phyloP scores from a whole-genome alignment of 495 filamentous ascomycete species.

The Penicillium atrosanguineum region DNA sequence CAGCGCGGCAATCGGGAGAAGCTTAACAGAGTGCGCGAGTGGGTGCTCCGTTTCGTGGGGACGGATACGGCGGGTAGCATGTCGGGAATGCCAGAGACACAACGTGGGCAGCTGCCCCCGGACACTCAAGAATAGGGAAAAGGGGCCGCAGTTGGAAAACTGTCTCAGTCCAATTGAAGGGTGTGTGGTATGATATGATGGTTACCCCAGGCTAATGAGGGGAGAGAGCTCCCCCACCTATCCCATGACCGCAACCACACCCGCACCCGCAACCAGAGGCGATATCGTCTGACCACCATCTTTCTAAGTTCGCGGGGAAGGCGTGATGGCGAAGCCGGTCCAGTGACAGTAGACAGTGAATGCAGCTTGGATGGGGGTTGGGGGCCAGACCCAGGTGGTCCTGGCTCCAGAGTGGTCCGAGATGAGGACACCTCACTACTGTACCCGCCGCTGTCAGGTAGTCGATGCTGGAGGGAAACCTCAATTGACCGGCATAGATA shows the following conservation, averaged over 20 bases:
- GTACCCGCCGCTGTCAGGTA: no score
- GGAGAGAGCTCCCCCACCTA: constrained; percentile 1
- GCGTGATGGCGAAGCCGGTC: constrained; percentile 13
- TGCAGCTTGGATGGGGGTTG: constrained; percentile 10
- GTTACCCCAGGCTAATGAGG: constrained; percentile 3
- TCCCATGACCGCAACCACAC: not conserved
- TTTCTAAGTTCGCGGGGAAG: constrained; percentile 18
- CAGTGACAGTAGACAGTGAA: constrained; percentile 9
- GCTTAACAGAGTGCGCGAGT: constrained; percentile 65
- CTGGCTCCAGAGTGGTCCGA: not conserved
- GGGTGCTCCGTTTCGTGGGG: constrained; percentile 72
- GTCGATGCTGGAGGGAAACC: no score
- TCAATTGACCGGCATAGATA: not conserved
- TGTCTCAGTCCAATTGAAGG: constrained; percentile 10
- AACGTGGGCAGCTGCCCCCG: constrained; percentile 44
- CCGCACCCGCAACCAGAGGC: constrained; percentile 8
- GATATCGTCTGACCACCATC: constrained; percentile 21
- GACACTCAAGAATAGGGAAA: constrained; percentile 43
- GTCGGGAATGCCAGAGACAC: constrained; percentile 24
- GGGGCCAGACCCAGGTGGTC: constrained; percentile 9
- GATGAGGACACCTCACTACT: not conserved
- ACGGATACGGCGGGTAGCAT: constrained; percentile 38
- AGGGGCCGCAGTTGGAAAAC: constrained; percentile 8
- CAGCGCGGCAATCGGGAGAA: constrained; percentile 54
- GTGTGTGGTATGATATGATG: not conserved